These are phyloP conservation scores for Pleurotus ostreatus DNA, from an alignment of 768 basidiomycete genomes.

Conservation along the genomic window DNA sequence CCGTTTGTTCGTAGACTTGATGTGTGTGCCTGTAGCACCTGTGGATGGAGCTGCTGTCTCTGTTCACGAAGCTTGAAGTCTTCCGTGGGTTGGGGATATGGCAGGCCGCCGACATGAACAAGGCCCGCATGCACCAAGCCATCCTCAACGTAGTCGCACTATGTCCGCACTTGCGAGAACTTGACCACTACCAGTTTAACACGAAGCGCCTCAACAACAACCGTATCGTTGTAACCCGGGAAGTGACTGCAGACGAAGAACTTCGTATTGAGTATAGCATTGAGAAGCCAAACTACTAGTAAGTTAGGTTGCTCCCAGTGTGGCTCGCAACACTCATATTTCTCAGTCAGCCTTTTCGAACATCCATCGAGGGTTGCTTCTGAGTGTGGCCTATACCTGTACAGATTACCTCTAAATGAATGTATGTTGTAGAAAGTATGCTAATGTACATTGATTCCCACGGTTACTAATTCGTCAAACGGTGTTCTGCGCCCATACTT, in stretches of 20 bases:
- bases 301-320: background rate
- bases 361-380: too few species aligned
- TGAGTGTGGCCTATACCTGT: too few species aligned
- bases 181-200: constrained; percentile 37
- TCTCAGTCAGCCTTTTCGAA: background rate
- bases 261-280: constrained; percentile 1
- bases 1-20: background rate
- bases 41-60: constrained; percentile 36
- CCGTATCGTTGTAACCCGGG: constrained; percentile 34
- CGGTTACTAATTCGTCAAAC: background rate
- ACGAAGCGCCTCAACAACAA: constrained; percentile 27
- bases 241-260: constrained; percentile 16
- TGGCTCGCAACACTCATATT: background rate
- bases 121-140: constrained; percentile 35
- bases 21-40: constrained; percentile 23
- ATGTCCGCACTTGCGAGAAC: constrained; percentile 36
- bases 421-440: too few species aligned
- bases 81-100: constrained; percentile 41
- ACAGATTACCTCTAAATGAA: too few species aligned
- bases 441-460: constrained; percentile 6
- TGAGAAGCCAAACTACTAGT: constrained; percentile 1
- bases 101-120: constrained; percentile 31
- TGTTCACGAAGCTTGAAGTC: constrained; percentile 37
- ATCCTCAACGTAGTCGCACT: constrained; percentile 34
- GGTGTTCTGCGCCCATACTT: background rate